Percentiles rank a stretch among this genome's conserved stretches.
These are phyloP conservation scores for Aegilops speltoides DNA, from an alignment of 176 grass and related monocot genomes.

Conservation along the genomic window DNA sequence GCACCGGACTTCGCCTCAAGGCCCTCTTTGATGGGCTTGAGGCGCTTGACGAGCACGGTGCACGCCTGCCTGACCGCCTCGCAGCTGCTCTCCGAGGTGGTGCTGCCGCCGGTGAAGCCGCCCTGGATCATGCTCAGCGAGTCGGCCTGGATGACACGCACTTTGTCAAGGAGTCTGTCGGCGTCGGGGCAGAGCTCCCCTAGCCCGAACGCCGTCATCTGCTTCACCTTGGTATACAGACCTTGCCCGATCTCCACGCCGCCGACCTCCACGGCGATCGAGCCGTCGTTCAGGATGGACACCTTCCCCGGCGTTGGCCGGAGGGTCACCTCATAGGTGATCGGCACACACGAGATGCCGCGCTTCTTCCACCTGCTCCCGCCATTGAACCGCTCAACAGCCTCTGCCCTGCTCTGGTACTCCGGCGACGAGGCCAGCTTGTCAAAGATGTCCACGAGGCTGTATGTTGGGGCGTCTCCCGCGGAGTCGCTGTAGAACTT, in stretches of 20 bases:
- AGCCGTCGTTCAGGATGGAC: constrained; percentile 82
- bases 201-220: constrained; percentile 67
- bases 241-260: constrained; percentile 89
- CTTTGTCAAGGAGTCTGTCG: constrained; percentile 53
- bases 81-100: constrained; percentile 79
- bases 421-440: constrained; percentile 56
- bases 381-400: constrained; percentile 53
- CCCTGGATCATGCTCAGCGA: constrained; percentile 69
- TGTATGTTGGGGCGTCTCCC: constrained; percentile 61
- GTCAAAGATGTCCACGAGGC: constrained; percentile 65
- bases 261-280: constrained; percentile 80
- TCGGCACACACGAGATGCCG: constrained; percentile 85
- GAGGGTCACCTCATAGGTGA: constrained; percentile 44
- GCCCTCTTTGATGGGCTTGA: constrained; percentile 74
- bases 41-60: constrained; percentile 45
- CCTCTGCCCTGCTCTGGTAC: constrained; percentile 36
- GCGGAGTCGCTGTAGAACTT: constrained; percentile 37
- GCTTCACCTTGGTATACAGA: constrained; percentile 88
- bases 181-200: constrained; percentile 45
- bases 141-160: constrained; percentile 81
- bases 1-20: constrained; percentile 39
- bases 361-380: constrained; percentile 76
- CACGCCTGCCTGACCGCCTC: constrained; percentile 66
- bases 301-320: constrained; percentile 59
- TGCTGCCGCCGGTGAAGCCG: constrained; percentile 75